Conservation (phyloP, 768 basidiomycete species). For the Naganishia antarctica region DNA sequence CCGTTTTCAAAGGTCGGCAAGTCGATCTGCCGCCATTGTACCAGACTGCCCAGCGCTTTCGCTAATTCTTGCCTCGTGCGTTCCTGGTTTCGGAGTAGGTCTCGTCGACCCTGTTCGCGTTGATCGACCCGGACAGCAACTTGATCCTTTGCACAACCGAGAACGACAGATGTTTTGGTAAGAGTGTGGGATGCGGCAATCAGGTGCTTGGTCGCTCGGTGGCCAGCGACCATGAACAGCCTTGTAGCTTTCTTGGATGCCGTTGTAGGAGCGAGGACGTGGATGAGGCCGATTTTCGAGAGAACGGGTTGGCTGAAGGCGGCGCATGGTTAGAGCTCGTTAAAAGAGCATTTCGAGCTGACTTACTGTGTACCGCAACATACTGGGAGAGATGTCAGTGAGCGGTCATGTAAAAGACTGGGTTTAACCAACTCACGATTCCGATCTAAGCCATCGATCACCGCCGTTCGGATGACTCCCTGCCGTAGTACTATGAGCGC, state of each 20-base stretch:
- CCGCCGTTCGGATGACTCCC: constrained; percentile 66
- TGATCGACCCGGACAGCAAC: constrained; percentile 66
- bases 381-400: constrained; percentile 15
- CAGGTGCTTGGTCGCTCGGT: constrained; percentile 65
- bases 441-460: constrained; percentile 79
- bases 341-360: not conserved
- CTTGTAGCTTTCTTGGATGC: constrained; percentile 67
- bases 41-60: constrained; percentile 21
- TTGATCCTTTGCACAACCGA: constrained; percentile 65
- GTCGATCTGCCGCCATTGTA: constrained; percentile 7
- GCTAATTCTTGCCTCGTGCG: constrained; percentile 33
- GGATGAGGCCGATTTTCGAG: constrained; percentile 72
- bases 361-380: constrained; percentile 43
- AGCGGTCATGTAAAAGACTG: not conserved
- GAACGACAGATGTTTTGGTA: constrained; percentile 56
- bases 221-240: constrained; percentile 76
- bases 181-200: constrained; percentile 59
- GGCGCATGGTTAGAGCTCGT: not conserved
- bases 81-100: constrained; percentile 27
- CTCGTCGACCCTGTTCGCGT: constrained; percentile 48
- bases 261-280: constrained; percentile 66
- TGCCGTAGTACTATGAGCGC: too few relatives aligned
- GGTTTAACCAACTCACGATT: constrained; percentile 59
- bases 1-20: constrained; percentile 27
- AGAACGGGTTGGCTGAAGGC: constrained; percentile 29